Evolutionary conservation across 345 rosid genomes (phyloP), one percentile per base, ranked within the genome.

Genomic region (Populus pruinosa): DNA sequence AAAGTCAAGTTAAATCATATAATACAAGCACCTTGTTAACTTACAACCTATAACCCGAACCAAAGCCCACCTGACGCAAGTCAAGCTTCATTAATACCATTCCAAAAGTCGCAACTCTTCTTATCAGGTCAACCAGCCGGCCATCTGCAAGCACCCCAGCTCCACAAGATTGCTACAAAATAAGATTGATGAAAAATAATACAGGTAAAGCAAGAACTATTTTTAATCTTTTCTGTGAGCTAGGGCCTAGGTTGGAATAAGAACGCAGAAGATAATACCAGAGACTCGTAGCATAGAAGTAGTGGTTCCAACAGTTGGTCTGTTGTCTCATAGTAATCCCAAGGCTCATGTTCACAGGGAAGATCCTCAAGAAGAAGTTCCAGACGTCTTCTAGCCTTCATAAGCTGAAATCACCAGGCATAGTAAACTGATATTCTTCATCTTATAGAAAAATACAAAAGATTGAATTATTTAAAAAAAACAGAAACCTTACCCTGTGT

Each of bases 21-120:
- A 64, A 33, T 39, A 29, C 2, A 1, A 66, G 64, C 27, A 73
- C 6, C 23, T 71, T 21, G 43, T 2, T 65, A 59, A 16, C 64
- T 59, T 23, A 1, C 18, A 18, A 25, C 16, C 55, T 62, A 74
- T 27, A 80, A 69, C 27, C 71, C 4, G 65, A 55, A 79, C 63
- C 20, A 73, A 77, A 44, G 44, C 55, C 49, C 82, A 93, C 99
- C 99, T 95, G 98, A 14, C 98, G 98, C 89, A 95, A 88, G 80
- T 95, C 99, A 36, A 93, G 96, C 92, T 95, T 95, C 90, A 93
- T 90, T 77, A 95, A 85, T 74, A 90, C 93, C 93, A 93, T 90
- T 21, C 99, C 97, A 78, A 95, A 93, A 2, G 96, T 90, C 78
- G 92, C 85, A 84, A 92, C 98, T 86, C 92, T 92, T 66, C 99